These are phyloP conservation scores for Phallus indusiatus DNA, from an alignment of 768 basidiomycete species.

Conservation along the genomic window DNA sequence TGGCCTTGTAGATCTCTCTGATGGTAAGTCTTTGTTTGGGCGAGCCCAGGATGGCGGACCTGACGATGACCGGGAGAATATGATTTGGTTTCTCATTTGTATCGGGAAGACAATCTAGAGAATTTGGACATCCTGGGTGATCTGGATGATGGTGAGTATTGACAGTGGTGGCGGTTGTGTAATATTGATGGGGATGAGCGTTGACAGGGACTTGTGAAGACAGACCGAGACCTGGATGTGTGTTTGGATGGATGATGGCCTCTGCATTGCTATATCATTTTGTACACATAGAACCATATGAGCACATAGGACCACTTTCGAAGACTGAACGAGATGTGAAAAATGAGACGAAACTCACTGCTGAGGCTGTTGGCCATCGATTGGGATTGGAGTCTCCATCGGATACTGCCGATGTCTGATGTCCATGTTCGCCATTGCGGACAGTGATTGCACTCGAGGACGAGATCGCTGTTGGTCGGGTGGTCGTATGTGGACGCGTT, in stretches of 20 bases:
- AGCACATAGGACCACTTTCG: slow-evolving; percentile 2
- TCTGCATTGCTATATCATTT: slow-evolving; percentile 4
- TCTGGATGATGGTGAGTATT: slow-evolving; percentile 36
- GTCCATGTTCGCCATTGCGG: slow-evolving; percentile 8
- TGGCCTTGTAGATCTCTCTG: slow-evolving; percentile 76
- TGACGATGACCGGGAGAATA: slow-evolving; percentile 75
- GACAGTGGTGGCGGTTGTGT: slow-evolving; percentile 2
- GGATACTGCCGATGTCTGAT: slow-evolving; percentile 10
- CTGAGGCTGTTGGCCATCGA: slow-evolving; percentile 3
- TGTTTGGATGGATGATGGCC: background rate
- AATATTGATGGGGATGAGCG: slow-evolving; percentile 4
- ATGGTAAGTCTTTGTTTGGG: slow-evolving; percentile 69
- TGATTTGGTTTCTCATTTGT: slow-evolving; percentile 74
- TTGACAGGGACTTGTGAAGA: slow-evolving; percentile 7
- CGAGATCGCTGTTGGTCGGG: background rate
- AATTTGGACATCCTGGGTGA: slow-evolving; percentile 75
- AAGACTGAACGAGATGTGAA: background rate
- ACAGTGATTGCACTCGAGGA: background rate
- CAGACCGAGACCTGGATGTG: slow-evolving; percentile 1
- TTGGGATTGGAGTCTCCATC: slow-evolving; percentile 7
- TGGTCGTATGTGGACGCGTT: slow-evolving; percentile 8
- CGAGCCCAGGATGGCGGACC: slow-evolving; percentile 76
- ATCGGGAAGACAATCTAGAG: slow-evolving; percentile 67
- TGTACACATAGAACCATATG: slow-evolving; percentile 3
- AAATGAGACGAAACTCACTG: background rate